Evolutionary conservation across 2,329 filamentous ascomycete genomes (phyloP).

Genomic region (Cladophialophora carrionii): DNA sequence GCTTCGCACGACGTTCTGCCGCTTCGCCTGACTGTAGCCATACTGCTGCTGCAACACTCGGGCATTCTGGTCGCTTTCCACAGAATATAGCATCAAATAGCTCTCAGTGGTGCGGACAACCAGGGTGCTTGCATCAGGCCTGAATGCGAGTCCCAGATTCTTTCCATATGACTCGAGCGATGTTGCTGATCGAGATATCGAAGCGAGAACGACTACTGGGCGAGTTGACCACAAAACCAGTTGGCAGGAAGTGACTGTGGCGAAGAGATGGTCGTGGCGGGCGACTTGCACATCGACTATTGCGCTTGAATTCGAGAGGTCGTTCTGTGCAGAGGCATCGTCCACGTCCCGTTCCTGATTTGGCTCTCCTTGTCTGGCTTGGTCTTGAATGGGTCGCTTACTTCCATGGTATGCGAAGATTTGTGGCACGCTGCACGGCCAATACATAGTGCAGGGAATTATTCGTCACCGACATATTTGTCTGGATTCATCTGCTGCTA

Average conservation of each 20-base stretch:
- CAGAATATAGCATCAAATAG: constrained; percentile 90
- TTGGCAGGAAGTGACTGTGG: constrained; percentile 79
- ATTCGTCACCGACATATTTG: constrained; percentile 33
- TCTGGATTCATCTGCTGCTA: background rate
- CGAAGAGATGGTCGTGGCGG: constrained; percentile 79
- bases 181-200: constrained; percentile 76
- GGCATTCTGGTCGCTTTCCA: constrained; percentile 80
- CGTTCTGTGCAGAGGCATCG: constrained; percentile 22
- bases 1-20: constrained; percentile 50
- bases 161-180: constrained; percentile 83
- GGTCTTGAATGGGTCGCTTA: constrained; percentile 42
- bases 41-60: constrained; percentile 85
- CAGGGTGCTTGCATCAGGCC: constrained; percentile 88
- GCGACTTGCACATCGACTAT: constrained; percentile 77
- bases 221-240: constrained; percentile 97
- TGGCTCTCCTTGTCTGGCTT: constrained; percentile 40
- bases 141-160: constrained; percentile 81
- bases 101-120: constrained; percentile 84
- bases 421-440: constrained; percentile 55
- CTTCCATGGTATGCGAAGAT: constrained; percentile 54
- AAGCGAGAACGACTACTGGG: constrained; percentile 86
- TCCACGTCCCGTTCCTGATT: constrained; percentile 25
- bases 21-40: constrained; percentile 52
- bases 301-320: constrained; percentile 23
- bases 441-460: constrained; percentile 48